A percentile compares a stretch with the other conserved stretches of the same genome.
Evolutionary conservation across 1,284 basidiomycete species (phyloP).

Genomic region (Erythrobasidium hasegawianum): DNA sequence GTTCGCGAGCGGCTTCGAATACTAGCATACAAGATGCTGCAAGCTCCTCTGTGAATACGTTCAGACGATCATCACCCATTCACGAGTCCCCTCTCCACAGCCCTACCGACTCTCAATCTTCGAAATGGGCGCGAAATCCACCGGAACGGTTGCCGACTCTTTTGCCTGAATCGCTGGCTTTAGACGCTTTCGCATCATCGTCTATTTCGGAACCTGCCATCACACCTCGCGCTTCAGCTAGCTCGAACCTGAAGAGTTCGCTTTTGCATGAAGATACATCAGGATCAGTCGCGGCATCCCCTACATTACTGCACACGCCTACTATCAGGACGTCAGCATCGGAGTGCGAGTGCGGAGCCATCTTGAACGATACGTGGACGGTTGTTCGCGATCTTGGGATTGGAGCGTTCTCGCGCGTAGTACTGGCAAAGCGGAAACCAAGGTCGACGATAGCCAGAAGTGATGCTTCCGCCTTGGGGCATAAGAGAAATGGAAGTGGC

Average conservation of each 20-base stretch:
- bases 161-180: constrained; percentile 5
- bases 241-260: neutral
- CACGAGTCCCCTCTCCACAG: constrained; percentile 22
- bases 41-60: no score
- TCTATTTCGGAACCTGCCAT: neutral
- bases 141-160: constrained; percentile 22
- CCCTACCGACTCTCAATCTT: constrained; percentile 19
- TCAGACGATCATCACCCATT: neutral
- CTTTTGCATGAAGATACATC: neutral
- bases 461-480: constrained; percentile 1
- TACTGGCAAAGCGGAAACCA: constrained; percentile 34
- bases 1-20: no score
- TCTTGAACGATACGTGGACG: constrained; percentile 22
- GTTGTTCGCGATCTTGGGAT: constrained; percentile 40
- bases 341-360: constrained; percentile 19
- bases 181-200: no score
- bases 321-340: neutral
- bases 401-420: constrained; percentile 44
- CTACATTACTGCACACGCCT: neutral
- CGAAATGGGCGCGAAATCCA: constrained; percentile 17
- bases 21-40: no score
- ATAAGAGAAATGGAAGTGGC: constrained; percentile 3
- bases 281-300: no score
- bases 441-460: neutral
- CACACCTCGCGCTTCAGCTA: neutral